These are phyloP conservation scores for Wickerhamiella lipophila DNA, from an alignment of 805 yeast genomes.

Conservation along the genomic window DNA sequence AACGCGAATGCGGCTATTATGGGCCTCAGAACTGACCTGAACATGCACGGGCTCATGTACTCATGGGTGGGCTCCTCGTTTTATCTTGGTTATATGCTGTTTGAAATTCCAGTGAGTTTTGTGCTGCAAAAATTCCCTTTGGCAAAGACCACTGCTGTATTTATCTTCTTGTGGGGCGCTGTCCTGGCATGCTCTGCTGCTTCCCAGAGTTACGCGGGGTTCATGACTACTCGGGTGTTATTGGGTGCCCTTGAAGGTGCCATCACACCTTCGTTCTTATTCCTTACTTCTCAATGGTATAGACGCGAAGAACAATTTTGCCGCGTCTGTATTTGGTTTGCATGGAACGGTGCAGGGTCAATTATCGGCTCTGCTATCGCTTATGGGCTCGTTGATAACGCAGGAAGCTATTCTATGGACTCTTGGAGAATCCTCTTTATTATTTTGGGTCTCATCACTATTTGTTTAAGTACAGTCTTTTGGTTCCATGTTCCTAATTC, in stretches of 20 bases:
- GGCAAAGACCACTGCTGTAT: conserved; percentile 36
- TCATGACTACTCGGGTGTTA: conserved; percentile 36
- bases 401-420: conserved; percentile 24
- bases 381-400: conserved; percentile 30
- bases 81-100: conserved; percentile 50
- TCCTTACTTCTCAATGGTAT: conserved; percentile 49
- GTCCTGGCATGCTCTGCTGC: conserved; percentile 36
- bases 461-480: conserved; percentile 27
- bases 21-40: conserved; percentile 37
- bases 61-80: conserved; percentile 48
- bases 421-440: conserved; percentile 46
- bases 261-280: conserved; percentile 45
- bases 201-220: conserved; percentile 33
- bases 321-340: conserved; percentile 35
- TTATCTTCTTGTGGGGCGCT: conserved; percentile 38
- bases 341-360: conserved; percentile 34
- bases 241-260: conserved; percentile 41
- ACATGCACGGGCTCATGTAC: conserved; percentile 34
- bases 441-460: conserved; percentile 44
- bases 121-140: conserved; percentile 46
- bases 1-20: conserved; percentile 41
- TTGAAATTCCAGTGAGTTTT: conserved; percentile 38
- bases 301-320: conserved; percentile 35
- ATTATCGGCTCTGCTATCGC: conserved; percentile 38
- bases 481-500: conserved; percentile 36